These are phyloP conservation scores for Cyclotella atomus DNA, from an alignment of 108 stramenopile species.

Conservation along the genomic window DNA sequence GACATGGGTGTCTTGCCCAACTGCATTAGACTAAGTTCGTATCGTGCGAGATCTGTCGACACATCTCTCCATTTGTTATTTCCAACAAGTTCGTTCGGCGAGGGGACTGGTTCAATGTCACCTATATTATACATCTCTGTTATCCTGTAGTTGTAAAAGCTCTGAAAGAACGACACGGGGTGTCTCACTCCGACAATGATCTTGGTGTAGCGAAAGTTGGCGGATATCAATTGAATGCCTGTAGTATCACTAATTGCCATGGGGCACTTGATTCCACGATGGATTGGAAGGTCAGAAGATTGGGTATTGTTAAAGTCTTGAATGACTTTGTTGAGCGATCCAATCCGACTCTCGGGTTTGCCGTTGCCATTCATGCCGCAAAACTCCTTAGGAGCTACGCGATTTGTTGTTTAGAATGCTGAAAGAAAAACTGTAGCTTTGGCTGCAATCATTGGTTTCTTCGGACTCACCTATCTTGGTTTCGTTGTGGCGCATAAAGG, in stretches of 20 bases:
- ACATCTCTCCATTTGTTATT: constrained; percentile 40
- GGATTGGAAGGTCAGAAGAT: neutral
- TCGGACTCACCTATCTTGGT: too few relatives aligned
- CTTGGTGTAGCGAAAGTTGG: constrained; percentile 14
- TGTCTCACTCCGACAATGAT: constrained; percentile 50
- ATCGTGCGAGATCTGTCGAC: constrained; percentile 39
- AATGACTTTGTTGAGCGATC: constrained; percentile 17
- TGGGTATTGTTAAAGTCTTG: neutral
- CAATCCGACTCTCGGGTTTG: neutral
- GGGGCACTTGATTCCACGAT: constrained; percentile 50
- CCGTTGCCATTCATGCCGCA: constrained; percentile 17
- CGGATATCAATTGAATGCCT: constrained; percentile 25
- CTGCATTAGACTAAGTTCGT: constrained; percentile 41
- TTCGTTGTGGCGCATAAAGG: constrained; percentile 33
- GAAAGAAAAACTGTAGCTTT: too few relatives aligned
- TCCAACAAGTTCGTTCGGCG: constrained; percentile 29
- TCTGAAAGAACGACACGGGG: constrained; percentile 43
- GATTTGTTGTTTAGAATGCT: too few relatives aligned
- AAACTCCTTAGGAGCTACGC: constrained; percentile 18
- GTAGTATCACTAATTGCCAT: constrained; percentile 10
- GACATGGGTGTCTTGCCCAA: constrained; percentile 40
- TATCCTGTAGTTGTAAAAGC: constrained; percentile 51
- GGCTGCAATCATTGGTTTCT: too few relatives aligned
- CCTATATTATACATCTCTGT: constrained; percentile 33
- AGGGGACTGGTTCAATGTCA: constrained; percentile 18